Percentiles rank a stretch among this genome's conserved stretches.
Evolutionary conservation across 345 rosid species (phyloP).

Genomic region (Eucalyptus grandis): DNA sequence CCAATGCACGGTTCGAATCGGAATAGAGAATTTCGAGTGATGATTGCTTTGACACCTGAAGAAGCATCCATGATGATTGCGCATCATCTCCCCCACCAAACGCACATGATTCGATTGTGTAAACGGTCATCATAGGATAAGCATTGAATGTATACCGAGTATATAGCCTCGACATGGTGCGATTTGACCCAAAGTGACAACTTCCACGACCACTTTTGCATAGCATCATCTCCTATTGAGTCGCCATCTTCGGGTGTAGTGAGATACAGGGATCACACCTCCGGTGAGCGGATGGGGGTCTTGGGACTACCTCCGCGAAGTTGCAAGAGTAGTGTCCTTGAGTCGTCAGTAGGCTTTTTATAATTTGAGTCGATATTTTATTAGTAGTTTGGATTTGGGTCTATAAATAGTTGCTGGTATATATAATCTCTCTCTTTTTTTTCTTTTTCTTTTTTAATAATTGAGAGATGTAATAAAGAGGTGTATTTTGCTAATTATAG

Average conservation of each 20-base stretch:
- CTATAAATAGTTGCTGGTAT: no score
- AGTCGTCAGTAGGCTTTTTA: no score
- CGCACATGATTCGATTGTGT: not conserved
- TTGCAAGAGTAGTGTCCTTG: not conserved
- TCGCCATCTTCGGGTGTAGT: not conserved
- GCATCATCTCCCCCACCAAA: not conserved
- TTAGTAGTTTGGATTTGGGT: no score
- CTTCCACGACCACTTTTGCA: not conserved
- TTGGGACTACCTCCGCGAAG: no score
- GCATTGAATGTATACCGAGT: not conserved
- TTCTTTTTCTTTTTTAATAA: no score
- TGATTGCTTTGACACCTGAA: not conserved
- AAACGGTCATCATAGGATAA: not conserved
- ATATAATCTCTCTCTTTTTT: no score
- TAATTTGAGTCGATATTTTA: not conserved
- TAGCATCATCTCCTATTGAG: not conserved
- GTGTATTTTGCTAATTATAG: no score
- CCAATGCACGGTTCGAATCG: not conserved
- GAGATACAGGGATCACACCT: not conserved
- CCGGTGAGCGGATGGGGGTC: not conserved
- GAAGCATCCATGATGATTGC: not conserved
- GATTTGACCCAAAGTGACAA: not conserved
- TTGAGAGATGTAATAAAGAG: not conserved
- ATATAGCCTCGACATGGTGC: not conserved
- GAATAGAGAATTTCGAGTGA: not conserved